Evolutionary conservation across 495 filamentous ascomycete genomes (phyloP).

Genomic region (Aspergillus leporis): DNA sequence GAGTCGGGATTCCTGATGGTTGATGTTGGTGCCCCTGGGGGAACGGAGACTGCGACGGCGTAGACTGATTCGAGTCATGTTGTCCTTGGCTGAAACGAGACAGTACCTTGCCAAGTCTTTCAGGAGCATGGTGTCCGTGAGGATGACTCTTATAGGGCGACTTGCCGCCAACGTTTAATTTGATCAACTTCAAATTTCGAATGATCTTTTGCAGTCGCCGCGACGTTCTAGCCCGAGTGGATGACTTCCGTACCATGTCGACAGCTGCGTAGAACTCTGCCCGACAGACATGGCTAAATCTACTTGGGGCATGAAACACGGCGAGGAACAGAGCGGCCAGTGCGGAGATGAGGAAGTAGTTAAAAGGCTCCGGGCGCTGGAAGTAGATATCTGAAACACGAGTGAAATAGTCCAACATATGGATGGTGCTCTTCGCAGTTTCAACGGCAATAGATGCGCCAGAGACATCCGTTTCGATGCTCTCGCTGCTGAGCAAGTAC

Average conservation of each 20-base stretch:
- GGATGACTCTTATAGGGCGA: not conserved
- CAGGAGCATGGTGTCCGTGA: not conserved
- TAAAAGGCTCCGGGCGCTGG: conserved; percentile 74
- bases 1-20: conserved; percentile 14
- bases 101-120: not conserved
- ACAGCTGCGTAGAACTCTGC: conserved; percentile 81
- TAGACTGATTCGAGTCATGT: not conserved
- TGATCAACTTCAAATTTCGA: conserved; percentile 39
- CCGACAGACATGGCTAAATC: conserved; percentile 67
- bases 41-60: conserved; percentile 14
- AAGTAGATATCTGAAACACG: conserved; percentile 73
- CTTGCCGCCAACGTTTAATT: conserved; percentile 22
- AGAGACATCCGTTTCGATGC: conserved; percentile 64
- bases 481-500: conserved; percentile 67
- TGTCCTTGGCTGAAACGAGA: not conserved
- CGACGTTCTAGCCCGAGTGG: conserved; percentile 37
- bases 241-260: conserved; percentile 69
- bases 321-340: conserved; percentile 79
- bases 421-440: conserved; percentile 75
- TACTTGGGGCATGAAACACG: conserved; percentile 71
- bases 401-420: conserved; percentile 69
- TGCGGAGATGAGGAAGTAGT: conserved; percentile 79
- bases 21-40: conserved; percentile 6
- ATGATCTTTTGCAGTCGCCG: conserved; percentile 43
- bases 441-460: conserved; percentile 69